Evolutionary conservation across 108 stramenopile species (phyloP).

Genomic region (Cylindrotheca closterium): DNA sequence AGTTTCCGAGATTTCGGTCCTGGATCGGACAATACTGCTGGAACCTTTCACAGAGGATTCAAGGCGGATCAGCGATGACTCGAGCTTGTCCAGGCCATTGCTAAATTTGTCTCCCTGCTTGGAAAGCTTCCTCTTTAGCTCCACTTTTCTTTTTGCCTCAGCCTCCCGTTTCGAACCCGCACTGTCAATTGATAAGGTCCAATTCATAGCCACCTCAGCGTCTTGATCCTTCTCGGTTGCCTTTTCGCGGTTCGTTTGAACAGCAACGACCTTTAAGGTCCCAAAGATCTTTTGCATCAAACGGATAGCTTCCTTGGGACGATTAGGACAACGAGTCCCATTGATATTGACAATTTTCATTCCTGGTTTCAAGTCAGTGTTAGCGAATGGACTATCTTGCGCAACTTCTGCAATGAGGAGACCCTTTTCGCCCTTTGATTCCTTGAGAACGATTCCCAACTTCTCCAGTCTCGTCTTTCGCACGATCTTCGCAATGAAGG

Average conservation of each 20-base stretch:
- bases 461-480: neutral
- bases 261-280: neutral
- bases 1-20: neutral
- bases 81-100: neutral
- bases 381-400: neutral
- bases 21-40: neutral
- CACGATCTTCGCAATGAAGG: neutral
- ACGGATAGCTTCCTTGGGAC: neutral
- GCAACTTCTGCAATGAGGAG: neutral
- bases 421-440: neutral
- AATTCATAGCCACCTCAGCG: too few species aligned
- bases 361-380: neutral
- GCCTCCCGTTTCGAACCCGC: too few species aligned
- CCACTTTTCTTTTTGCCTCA: too few species aligned
- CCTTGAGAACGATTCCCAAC: neutral
- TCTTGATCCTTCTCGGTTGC: too few species aligned
- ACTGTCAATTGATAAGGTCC: too few species aligned
- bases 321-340: neutral
- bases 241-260: neutral
- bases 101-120: neutral
- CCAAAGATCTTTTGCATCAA: neutral
- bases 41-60: neutral
- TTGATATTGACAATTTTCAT: neutral
- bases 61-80: neutral
- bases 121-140: too few species aligned